phyloP scores from a whole-genome alignment of 1,284 basidiomycete species.

The Trichosporon inkin region DNA sequence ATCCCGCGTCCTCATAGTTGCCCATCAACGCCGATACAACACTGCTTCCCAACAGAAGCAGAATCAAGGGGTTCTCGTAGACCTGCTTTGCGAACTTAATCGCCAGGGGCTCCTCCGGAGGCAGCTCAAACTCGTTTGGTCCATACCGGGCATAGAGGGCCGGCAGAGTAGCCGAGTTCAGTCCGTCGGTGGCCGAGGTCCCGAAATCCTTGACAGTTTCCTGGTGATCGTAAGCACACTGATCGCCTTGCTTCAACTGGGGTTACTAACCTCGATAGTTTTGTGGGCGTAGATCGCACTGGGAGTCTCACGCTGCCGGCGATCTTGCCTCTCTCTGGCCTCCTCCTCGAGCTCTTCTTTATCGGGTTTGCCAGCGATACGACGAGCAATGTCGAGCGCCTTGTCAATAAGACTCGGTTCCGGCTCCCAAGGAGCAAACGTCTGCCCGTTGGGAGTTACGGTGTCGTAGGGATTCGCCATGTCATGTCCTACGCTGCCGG shows the following conservation, averaged over 20 bases:
- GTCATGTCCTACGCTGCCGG: constrained; percentile 11
- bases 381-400: constrained; percentile 23
- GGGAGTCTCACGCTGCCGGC: constrained; percentile 45
- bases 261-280: constrained; percentile 33
- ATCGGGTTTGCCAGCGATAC: constrained; percentile 29
- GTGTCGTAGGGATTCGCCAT: constrained; percentile 19
- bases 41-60: constrained; percentile 82
- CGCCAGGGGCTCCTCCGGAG: constrained; percentile 68
- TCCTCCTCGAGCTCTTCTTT: constrained; percentile 32
- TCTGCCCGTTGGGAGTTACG: background rate
- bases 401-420: constrained; percentile 12
- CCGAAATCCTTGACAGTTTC: constrained; percentile 54
- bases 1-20: constrained; percentile 88
- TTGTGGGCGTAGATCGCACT: constrained; percentile 47
- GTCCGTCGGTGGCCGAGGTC: constrained; percentile 61
- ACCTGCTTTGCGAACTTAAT: constrained; percentile 84
- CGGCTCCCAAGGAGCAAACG: constrained; percentile 10
- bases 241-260: constrained; percentile 9
- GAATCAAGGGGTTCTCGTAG: constrained; percentile 86
- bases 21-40: constrained; percentile 83
- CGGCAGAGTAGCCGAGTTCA: constrained; percentile 62
- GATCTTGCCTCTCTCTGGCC: constrained; percentile 26
- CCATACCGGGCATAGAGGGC: constrained; percentile 68
- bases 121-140: constrained; percentile 92
- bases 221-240: constrained; percentile 26